phyloP scores from a whole-genome alignment of 805 yeast species.

The Saccharomycopsis microspora region DNA sequence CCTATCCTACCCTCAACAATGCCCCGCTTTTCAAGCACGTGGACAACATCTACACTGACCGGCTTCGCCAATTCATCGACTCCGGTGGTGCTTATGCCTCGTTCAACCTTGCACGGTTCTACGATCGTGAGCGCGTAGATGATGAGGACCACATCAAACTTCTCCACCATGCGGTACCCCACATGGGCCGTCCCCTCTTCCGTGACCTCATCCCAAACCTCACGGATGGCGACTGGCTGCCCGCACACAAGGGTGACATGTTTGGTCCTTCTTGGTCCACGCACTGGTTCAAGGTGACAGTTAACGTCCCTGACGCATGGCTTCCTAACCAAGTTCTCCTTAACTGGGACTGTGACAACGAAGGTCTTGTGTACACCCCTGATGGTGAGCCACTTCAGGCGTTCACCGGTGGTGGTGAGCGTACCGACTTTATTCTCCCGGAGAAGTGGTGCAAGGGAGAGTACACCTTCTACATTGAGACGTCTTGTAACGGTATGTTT shows the following conservation, averaged over 20 bases:
- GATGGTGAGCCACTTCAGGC: slow-evolving; percentile 71
- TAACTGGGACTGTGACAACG: slow-evolving; percentile 81
- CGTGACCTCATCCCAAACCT: slow-evolving; percentile 43
- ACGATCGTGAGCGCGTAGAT: slow-evolving; percentile 44
- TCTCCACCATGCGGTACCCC: slow-evolving; percentile 66
- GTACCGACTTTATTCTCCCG: slow-evolving; percentile 66
- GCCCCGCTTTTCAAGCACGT: slow-evolving; percentile 67
- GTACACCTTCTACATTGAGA: slow-evolving; percentile 70
- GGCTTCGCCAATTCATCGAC: slow-evolving; percentile 67
- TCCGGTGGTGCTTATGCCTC: slow-evolving; percentile 67
- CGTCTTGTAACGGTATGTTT: slow-evolving; percentile 91
- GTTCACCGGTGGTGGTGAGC: slow-evolving; percentile 74
- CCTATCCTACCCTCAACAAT: slow-evolving; percentile 22
- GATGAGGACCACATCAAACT: slow-evolving; percentile 34
- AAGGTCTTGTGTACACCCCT: slow-evolving; percentile 65
- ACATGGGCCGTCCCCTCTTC: slow-evolving; percentile 52
- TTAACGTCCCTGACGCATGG: slow-evolving; percentile 50
- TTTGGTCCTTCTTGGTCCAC: slow-evolving; percentile 98
- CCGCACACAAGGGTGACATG: slow-evolving; percentile 55
- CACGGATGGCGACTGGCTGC: slow-evolving; percentile 34
- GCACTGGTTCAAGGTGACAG: slow-evolving; percentile 74
- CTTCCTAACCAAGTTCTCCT: slow-evolving; percentile 44
- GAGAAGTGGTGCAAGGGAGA: slow-evolving; percentile 35
- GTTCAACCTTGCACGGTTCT: slow-evolving; percentile 73
- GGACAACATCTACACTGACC: slow-evolving; percentile 57